phyloP scores from a whole-genome alignment of 225 moss, liverwort and hornwort genomes.

The Marchantia polymorpha region DNA sequence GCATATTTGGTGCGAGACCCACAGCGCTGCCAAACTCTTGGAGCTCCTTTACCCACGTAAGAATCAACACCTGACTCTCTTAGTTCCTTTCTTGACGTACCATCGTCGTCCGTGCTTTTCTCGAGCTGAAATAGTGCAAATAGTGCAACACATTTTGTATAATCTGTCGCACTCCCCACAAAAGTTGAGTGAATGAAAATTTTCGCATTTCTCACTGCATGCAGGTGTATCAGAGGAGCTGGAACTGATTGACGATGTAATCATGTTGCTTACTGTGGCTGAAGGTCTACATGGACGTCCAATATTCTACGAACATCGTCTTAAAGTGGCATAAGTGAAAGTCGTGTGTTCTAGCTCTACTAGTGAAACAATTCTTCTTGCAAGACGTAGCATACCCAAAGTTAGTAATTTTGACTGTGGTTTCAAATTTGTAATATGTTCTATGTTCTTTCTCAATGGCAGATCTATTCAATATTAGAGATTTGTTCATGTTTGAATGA shows the following conservation, averaged over 20 bases:
- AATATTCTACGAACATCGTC: slow-evolving; percentile 60
- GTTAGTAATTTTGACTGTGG: too few species aligned
- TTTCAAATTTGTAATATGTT: too few species aligned
- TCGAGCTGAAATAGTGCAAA: too few species aligned
- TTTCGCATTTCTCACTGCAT: background rate
- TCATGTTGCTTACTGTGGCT: slow-evolving; percentile 66
- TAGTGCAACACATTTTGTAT: too few species aligned
- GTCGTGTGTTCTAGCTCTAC: too few species aligned
- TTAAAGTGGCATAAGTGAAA: background rate
- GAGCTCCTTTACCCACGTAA: slow-evolving; percentile 19
- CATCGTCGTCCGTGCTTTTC: too few species aligned
- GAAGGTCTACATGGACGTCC: slow-evolving; percentile 55
- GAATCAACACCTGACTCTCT: background rate
- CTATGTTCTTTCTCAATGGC: too few species aligned
- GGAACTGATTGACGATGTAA: slow-evolving; percentile 52
- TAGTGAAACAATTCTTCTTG: too few species aligned
- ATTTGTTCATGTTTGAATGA: too few species aligned
- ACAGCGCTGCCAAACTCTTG: slow-evolving; percentile 55
- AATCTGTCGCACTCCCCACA: background rate
- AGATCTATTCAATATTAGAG: too few species aligned
- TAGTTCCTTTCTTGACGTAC: too few species aligned
- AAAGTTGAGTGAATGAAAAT: background rate
- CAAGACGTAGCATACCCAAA: too few species aligned
- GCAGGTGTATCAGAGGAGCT: slow-evolving; percentile 50
- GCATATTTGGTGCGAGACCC: slow-evolving; percentile 81